phyloP scores from a whole-genome alignment of 352 stramenopile genomes.

The Phytophthora palmivora region DNA sequence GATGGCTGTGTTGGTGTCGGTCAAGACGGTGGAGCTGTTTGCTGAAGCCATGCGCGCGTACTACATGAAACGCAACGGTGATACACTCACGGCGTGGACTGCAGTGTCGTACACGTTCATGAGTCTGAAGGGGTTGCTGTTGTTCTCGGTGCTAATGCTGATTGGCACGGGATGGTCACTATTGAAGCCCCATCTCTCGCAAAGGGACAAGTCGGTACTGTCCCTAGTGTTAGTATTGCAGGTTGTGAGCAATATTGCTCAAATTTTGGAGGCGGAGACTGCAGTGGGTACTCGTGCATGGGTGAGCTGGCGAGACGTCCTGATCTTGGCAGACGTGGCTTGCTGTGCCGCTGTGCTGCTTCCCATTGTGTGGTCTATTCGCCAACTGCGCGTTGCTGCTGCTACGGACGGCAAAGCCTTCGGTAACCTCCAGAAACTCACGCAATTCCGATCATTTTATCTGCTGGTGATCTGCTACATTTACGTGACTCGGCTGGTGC shows the following conservation, averaged over 20 bases:
- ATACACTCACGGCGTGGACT: slow-evolving; percentile 93
- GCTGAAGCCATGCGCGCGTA: slow-evolving; percentile 95
- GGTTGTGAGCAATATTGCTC: slow-evolving; percentile 95
- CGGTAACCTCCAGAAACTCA: slow-evolving; percentile 92
- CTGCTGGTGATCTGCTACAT: slow-evolving; percentile 97
- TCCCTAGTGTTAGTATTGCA: slow-evolving; percentile 93
- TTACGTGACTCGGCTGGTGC: slow-evolving; percentile 97
- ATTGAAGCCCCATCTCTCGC: slow-evolving; percentile 95
- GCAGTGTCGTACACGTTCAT: slow-evolving; percentile 95
- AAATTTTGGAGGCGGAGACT: slow-evolving; percentile 88
- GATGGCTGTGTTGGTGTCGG: slow-evolving; percentile 93
- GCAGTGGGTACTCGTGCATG: slow-evolving; percentile 76
- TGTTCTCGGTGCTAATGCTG: slow-evolving; percentile 98
- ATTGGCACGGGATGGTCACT: slow-evolving; percentile 98
- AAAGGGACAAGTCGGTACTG: slow-evolving; percentile 95
- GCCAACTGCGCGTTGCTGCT: slow-evolving; percentile 77
- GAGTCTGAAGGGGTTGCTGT: slow-evolving; percentile 95
- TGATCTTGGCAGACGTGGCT: slow-evolving; percentile 96
- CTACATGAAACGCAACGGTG: slow-evolving; percentile 95
- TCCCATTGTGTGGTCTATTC: slow-evolving; percentile 97
- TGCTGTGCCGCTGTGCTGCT: slow-evolving; percentile 97
- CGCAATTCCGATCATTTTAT: slow-evolving; percentile 98
- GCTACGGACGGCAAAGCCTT: slow-evolving; percentile 91
- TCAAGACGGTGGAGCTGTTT: slow-evolving; percentile 95
- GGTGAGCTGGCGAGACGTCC: slow-evolving; percentile 85